Percentiles rank a stretch among this genome's conserved stretches.
Conservation (phyloP, 495 filamentous ascomycete species). For the Penicillium herquei region DNA sequence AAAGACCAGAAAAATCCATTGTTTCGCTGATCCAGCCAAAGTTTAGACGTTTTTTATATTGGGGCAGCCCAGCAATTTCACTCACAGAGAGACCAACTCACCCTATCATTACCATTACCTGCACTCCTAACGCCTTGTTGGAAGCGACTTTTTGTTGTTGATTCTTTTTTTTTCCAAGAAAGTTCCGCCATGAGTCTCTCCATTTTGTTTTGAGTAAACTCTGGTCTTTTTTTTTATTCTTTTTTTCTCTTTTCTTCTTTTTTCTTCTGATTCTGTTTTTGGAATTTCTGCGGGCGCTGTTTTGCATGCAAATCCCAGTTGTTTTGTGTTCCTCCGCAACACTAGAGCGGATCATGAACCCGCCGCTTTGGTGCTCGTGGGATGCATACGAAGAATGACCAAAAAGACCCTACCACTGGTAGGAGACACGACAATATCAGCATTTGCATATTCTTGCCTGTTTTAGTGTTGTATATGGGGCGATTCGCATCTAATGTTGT, state of each 20-base stretch:
- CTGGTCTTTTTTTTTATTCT: slow-evolving; percentile 11
- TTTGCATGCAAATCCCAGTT: slow-evolving; percentile 39
- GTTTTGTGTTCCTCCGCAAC: slow-evolving; percentile 24
- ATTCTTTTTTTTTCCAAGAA: slow-evolving; percentile 10
- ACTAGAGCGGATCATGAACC: slow-evolving; percentile 20
- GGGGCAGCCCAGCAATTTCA: slow-evolving; percentile 45
- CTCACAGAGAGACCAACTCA: slow-evolving; percentile 10
- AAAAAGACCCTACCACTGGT: slow-evolving; percentile 32
- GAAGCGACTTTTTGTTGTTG: slow-evolving; percentile 28
- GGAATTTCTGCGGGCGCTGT: slow-evolving; percentile 34
- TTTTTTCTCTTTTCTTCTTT: slow-evolving; percentile 25
- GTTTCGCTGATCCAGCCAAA: slow-evolving; percentile 47
- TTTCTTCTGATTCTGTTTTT: slow-evolving; percentile 16
- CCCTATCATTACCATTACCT: slow-evolving; percentile 20
- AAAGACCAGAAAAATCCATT: slow-evolving; percentile 39
- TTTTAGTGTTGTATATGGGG: slow-evolving; percentile 41
- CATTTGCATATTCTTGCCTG: slow-evolving; percentile 46
- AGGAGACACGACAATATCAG: slow-evolving; percentile 45
- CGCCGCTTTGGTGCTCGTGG: slow-evolving; percentile 22
- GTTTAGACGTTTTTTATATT: slow-evolving; percentile 46
- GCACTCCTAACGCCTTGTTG: neutral
- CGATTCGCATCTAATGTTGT: slow-evolving; percentile 41
- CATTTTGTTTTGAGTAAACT: slow-evolving; percentile 9
- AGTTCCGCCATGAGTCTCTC: slow-evolving; percentile 6
- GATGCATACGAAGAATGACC: slow-evolving; percentile 41